A percentile compares a stretch with the other conserved stretches of the same genome.
Conservation (phyloP, 805 yeast species). For the Wickerhamomyces canadensis region DNA sequence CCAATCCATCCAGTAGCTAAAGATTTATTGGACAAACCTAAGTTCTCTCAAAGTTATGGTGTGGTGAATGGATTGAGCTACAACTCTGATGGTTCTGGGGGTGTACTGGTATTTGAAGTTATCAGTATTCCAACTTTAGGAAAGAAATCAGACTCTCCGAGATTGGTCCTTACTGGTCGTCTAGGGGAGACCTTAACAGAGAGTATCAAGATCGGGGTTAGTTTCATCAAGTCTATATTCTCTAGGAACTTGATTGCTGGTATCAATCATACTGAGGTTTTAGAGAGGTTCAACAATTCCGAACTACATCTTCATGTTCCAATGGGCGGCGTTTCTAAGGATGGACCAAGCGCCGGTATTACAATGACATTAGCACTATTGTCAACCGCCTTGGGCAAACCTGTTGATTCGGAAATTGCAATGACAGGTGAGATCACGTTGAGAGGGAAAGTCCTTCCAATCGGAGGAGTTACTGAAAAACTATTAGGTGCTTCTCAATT, state of each 20-base stretch:
- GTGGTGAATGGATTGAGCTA: constrained; percentile 86
- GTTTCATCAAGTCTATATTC: constrained; percentile 60
- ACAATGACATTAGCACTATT: constrained; percentile 78
- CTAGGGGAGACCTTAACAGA: constrained; percentile 79
- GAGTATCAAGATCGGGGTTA: constrained; percentile 72
- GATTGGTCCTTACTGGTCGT: constrained; percentile 68
- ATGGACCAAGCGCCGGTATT: constrained; percentile 47
- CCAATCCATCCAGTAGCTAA: constrained; percentile 42
- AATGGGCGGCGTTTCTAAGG: constrained; percentile 59
- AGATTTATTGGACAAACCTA: constrained; percentile 39
- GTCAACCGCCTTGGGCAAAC: constrained; percentile 60
- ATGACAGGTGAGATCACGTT: constrained; percentile 87
- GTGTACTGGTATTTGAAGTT: constrained; percentile 74
- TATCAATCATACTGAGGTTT: constrained; percentile 27
- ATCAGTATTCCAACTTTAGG: constrained; percentile 49
- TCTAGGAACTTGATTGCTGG: constrained; percentile 27
- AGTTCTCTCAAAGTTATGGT: constrained; percentile 52
- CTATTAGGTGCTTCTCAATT: constrained; percentile 74
- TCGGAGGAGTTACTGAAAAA: constrained; percentile 79
- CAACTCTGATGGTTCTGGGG: constrained; percentile 82
- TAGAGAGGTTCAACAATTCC: constrained; percentile 42
- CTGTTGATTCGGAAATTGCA: constrained; percentile 49
- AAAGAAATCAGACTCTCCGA: constrained; percentile 30
- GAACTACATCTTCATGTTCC: constrained; percentile 71
- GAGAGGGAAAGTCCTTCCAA: constrained; percentile 71